phyloP scores from a whole-genome alignment of 805 yeast species.

The Metschnikowia gelsemii region DNA sequence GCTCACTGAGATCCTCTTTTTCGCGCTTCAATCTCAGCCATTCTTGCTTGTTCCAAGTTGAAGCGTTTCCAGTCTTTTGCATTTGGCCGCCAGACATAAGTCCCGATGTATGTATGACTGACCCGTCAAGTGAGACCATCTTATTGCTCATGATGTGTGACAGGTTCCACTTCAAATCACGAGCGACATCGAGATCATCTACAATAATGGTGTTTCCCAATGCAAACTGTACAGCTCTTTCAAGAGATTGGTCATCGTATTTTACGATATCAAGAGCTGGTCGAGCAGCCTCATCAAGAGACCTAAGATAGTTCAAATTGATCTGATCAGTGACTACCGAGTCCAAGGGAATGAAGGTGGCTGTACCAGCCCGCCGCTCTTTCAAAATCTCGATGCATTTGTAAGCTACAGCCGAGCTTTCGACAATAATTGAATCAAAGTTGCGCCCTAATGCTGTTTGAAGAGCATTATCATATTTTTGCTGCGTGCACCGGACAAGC shows the following conservation, averaged over 20 bases:
- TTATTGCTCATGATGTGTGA: conserved; percentile 49
- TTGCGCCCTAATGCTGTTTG: conserved; percentile 75
- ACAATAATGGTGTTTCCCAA: conserved; percentile 80
- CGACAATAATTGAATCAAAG: conserved; percentile 83
- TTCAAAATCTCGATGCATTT: conserved; percentile 77
- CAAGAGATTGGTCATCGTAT: conserved; percentile 60
- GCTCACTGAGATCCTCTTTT: conserved; percentile 51
- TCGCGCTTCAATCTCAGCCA: conserved; percentile 50
- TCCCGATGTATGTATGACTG: conserved; percentile 80
- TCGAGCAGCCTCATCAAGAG: conserved; percentile 51
- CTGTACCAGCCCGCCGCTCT: conserved; percentile 80
- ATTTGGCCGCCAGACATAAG: conserved; percentile 88
- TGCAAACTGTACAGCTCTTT: conserved; percentile 75
- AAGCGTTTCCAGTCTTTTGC: conserved; percentile 35
- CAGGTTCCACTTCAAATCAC: conserved; percentile 61
- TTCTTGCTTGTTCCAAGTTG: conserved; percentile 74
- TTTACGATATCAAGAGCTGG: conserved; percentile 76
- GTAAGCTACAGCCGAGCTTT: conserved; percentile 62
- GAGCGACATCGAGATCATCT: conserved; percentile 67
- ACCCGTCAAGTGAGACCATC: conserved; percentile 79
- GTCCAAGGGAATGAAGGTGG: conserved; percentile 87
- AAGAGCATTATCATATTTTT: conserved; percentile 70
- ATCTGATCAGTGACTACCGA: conserved; percentile 57
- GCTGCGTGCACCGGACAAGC: conserved; percentile 72
- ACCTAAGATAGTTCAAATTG: conserved; percentile 54